phyloP scores from a whole-genome alignment of 371 early-diverging fungal species.

The Mucor ambiguus region DNA sequence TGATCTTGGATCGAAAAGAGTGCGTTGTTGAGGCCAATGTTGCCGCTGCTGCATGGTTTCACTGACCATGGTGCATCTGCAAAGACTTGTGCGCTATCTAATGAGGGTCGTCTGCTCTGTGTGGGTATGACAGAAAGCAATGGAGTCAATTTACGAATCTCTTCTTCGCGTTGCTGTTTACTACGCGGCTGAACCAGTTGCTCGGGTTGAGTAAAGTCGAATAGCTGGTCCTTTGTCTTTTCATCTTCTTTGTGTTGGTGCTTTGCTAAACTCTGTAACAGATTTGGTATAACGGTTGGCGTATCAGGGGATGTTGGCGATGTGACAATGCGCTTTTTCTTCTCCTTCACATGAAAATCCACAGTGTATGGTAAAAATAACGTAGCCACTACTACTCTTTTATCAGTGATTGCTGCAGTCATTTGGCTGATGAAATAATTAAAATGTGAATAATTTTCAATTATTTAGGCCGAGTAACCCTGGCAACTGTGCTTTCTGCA shows the following conservation, averaged over 20 bases:
- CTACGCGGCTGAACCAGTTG: conserved; percentile 40
- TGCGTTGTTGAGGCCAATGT: conserved; percentile 91
- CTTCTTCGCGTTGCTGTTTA: conserved; percentile 38
- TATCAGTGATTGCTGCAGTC: conserved; percentile 30
- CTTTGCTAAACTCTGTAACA: conserved; percentile 45
- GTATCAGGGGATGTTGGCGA: background rate
- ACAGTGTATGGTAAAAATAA: conserved; percentile 74
- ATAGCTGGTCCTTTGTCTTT: conserved; percentile 19
- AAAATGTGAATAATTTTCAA: conserved; percentile 1
- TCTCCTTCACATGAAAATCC: conserved; percentile 48
- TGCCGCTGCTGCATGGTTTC: conserved; percentile 76
- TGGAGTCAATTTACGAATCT: conserved; percentile 25
- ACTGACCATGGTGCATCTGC: conserved; percentile 65
- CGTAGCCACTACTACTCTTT: conserved; percentile 66
- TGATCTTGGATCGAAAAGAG: conserved; percentile 66
- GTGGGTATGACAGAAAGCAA: conserved; percentile 18
- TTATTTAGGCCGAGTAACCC: background rate
- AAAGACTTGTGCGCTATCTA: conserved; percentile 49
- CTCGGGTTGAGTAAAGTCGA: conserved; percentile 39
- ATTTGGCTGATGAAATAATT: conserved; percentile 7
- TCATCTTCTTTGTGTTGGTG: conserved; percentile 22
- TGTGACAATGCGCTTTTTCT: conserved; percentile 10
- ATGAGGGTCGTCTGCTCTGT: conserved; percentile 33
- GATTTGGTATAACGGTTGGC: conserved; percentile 26
- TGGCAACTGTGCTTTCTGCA: background rate